Evolutionary conservation across 768 basidiomycete genomes (phyloP).

Genomic region (Flagelloscypha sp.): DNA sequence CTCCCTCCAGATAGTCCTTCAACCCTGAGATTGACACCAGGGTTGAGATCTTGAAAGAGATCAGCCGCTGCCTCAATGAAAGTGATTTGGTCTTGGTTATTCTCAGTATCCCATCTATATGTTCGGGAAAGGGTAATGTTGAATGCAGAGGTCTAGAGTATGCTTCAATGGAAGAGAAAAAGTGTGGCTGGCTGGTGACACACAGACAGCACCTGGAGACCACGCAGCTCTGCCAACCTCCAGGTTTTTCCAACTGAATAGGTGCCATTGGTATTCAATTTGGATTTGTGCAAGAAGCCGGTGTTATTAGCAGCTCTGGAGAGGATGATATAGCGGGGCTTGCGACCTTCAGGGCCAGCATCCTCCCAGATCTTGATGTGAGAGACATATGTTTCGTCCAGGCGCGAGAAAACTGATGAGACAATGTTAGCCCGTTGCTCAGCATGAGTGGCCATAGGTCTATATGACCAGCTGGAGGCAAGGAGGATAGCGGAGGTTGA

Average conservation of each 20-base stretch:
- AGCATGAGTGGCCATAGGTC: slow-evolving; percentile 30
- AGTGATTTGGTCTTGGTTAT: slow-evolving; percentile 54
- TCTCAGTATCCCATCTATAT: slow-evolving; percentile 87
- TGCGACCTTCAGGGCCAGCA: slow-evolving; percentile 55
- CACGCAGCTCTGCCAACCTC: slow-evolving; percentile 75
- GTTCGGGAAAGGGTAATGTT: slow-evolving; percentile 83
- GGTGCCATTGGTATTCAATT: slow-evolving; percentile 86
- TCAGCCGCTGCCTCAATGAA: slow-evolving; percentile 66
- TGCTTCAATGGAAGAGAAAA: slow-evolving; percentile 9
- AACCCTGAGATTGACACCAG: no score
- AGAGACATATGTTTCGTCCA: slow-evolving; percentile 75
- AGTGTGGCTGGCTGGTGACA: slow-evolving; percentile 19
- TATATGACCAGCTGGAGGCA: no score
- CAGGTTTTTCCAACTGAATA: slow-evolving; percentile 99
- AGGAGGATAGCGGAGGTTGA: no score
- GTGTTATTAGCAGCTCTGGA: slow-evolving; percentile 61
- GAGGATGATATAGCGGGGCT: slow-evolving; percentile 85
- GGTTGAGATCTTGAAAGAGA: no score
- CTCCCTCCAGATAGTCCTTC: no score
- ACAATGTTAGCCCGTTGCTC: slow-evolving; percentile 67
- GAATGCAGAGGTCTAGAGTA: slow-evolving; percentile 50
- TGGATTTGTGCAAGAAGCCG: slow-evolving; percentile 90
- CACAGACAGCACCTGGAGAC: slow-evolving; percentile 69
- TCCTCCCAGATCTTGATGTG: slow-evolving; percentile 96
- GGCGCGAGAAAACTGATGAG: slow-evolving; percentile 70